Conservation (phyloP, 2,329 filamentous ascomycete species). For the Rhynchosporium agropyri region DNA sequence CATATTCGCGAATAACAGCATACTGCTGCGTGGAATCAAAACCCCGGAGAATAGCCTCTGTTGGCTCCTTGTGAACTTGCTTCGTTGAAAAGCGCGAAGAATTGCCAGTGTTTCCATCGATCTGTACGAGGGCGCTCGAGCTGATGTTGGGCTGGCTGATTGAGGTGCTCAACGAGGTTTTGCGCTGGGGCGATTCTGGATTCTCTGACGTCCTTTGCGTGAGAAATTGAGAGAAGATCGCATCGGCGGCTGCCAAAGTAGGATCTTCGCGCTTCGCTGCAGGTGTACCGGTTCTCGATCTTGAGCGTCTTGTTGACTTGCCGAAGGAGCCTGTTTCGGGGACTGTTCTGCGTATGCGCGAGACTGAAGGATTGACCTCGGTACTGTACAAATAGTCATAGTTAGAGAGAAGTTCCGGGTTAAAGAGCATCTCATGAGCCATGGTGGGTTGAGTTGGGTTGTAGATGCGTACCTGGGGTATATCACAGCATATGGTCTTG, state of each 20-base stretch:
- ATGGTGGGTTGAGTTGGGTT: conserved; percentile 16
- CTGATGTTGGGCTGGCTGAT: conserved; percentile 43
- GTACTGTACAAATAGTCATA: conserved; percentile 46
- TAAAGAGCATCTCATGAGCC: conserved; percentile 11
- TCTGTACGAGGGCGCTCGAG: conserved; percentile 41
- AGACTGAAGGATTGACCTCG: conserved; percentile 53
- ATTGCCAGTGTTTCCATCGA: conserved; percentile 35
- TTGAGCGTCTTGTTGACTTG: conserved; percentile 65
- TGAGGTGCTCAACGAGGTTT: conserved; percentile 37
- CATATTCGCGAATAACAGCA: conserved; percentile 86
- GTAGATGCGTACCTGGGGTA: conserved; percentile 58
- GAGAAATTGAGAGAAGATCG: conserved; percentile 62
- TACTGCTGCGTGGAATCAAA: conserved; percentile 74
- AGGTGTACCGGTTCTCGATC: conserved; percentile 62
- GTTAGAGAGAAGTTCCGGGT: conserved; percentile 14
- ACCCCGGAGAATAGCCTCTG: conserved; percentile 84
- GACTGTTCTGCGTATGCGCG: conserved; percentile 55
- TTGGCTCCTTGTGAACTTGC: conserved; percentile 61
- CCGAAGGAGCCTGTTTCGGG: conserved; percentile 67
- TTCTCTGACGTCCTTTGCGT: conserved; percentile 45
- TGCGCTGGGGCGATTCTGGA: conserved; percentile 41
- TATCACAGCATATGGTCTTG: conserved; percentile 67
- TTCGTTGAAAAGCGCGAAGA: conserved; percentile 44
- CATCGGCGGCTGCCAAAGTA: conserved; percentile 63
- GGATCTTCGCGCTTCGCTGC: conserved; percentile 57